These are phyloP conservation scores for Nemania sp. DNA, from an alignment of 2,329 filamentous ascomycete species.

Conservation along the genomic window DNA sequence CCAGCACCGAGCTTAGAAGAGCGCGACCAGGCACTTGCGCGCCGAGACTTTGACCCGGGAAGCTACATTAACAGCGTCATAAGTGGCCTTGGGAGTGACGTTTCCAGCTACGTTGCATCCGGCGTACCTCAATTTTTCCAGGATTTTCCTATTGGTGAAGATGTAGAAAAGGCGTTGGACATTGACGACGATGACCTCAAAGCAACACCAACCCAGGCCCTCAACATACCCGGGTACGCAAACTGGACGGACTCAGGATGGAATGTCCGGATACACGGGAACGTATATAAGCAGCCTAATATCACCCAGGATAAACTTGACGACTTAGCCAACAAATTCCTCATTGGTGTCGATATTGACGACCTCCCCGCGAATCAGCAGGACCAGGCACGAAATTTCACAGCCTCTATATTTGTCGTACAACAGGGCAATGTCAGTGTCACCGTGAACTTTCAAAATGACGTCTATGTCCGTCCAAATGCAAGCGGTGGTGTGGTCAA, in stretches of 20 bases:
- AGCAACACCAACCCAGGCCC: constrained; percentile 74
- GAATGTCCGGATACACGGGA: constrained; percentile 81
- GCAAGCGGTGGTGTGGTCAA: constrained; percentile 65
- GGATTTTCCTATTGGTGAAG: constrained; percentile 70
- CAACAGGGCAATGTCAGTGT: constrained; percentile 76
- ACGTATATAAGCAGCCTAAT: constrained; percentile 83
- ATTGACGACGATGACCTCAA: constrained; percentile 69
- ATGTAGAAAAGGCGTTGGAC: constrained; percentile 71
- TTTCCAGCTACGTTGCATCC: constrained; percentile 71
- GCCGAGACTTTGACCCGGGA: constrained; percentile 58
- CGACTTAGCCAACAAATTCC: constrained; percentile 75
- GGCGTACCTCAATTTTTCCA: constrained; percentile 77
- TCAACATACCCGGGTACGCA: constrained; percentile 77
- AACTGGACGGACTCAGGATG: constrained; percentile 84
- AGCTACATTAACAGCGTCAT: constrained; percentile 65
- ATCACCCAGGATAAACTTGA: constrained; percentile 74
- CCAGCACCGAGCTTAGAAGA: constrained; percentile 57
- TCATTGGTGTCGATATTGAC: constrained; percentile 72
- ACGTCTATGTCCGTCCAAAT: constrained; percentile 62
- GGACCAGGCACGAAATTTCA: constrained; percentile 78
- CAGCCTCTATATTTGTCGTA: constrained; percentile 78
- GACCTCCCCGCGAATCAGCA: constrained; percentile 70
- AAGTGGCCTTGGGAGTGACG: constrained; percentile 63
- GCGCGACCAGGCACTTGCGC: constrained; percentile 51
- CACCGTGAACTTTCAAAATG: constrained; percentile 67